Evolutionary conservation across 495 filamentous ascomycete genomes (phyloP), one percentile per base, ranked within the genome.

Genomic region (Neurospora cerealis): DNA sequence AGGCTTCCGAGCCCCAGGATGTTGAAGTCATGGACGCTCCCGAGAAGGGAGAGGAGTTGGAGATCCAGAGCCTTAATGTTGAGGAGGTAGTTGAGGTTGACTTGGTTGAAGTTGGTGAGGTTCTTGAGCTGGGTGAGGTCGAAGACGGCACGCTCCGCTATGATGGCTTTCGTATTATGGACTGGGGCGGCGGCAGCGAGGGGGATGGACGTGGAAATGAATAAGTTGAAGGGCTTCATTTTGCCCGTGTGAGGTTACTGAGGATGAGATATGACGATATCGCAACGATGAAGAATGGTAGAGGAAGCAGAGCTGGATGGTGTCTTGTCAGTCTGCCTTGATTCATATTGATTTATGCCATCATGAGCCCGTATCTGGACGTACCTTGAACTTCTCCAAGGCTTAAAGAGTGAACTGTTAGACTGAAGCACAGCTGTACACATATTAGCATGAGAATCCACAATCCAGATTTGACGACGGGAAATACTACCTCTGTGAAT

Each of bases 21-120:
- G 78, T 85, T 78, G 73, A 85, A 78, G 79, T 83, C 81, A 80
- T 85, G 83, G 81, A 81, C 75, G 69, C 73, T 72, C 69, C 79
- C 81, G 66, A 85, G 79, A 74, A 81, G 78, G 34, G 76, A 78
- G 37, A 86, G 82, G 41, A 81, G 77, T 54, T 79, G 75, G 37
- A 86, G 75, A 75, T 86, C 73, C 72, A 85, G 79, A 17, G 71
- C 62, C 81, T 85, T 85, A 80, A 86, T 79, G 77, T 80, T 82
- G 75, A 81, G 78, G 46, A 86, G 78, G 79, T 86, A 85, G 79
- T 83, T 80, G 44, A 86, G 79, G 79, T 86, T 81, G 78, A 80
- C 75, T 78, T 84, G 83, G 73, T 75, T 76, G 76, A 85, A 84
- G 75, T 15, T 70, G 54, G 75, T 73, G 75, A 83, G 46, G 72